These are phyloP conservation scores for Suhomyces panamericanus DNA, from an alignment of 1,139 yeast genomes.

Conservation along the genomic window DNA sequence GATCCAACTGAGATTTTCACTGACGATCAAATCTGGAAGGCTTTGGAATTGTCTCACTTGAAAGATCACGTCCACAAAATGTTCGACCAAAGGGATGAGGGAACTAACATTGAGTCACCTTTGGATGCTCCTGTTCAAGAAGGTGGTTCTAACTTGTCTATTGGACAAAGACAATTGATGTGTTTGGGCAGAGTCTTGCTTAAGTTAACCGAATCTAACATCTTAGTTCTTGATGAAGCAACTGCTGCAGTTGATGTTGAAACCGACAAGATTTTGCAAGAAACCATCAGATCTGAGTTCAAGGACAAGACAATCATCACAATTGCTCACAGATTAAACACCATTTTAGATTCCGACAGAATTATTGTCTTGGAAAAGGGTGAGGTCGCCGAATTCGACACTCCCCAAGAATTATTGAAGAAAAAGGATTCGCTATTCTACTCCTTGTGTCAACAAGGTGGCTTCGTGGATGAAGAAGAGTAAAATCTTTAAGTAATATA, in stretches of 20 bases:
- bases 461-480: constrained; percentile 36
- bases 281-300: constrained; percentile 82
- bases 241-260: constrained; percentile 98
- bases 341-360: constrained; percentile 87
- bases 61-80: constrained; percentile 68
- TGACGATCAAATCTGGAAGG: constrained; percentile 84
- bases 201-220: constrained; percentile 60
- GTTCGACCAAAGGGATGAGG: constrained; percentile 39
- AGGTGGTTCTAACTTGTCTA: constrained; percentile 86
- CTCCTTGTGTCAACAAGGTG: constrained; percentile 73
- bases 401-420: constrained; percentile 68
- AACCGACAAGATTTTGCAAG: constrained; percentile 84
- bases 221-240: constrained; percentile 89
- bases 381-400: constrained; percentile 80
- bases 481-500: not conserved
- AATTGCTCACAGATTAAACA: constrained; percentile 92
- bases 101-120: constrained; percentile 39
- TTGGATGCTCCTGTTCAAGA: constrained; percentile 68
- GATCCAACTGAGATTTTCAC: constrained; percentile 75
- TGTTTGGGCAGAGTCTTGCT: constrained; percentile 87
- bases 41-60: constrained; percentile 81
- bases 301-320: constrained; percentile 88
- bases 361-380: constrained; percentile 88
- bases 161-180: constrained; percentile 90
- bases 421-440: constrained; percentile 72